Evolutionary conservation across 2,329 filamentous ascomycete genomes (phyloP).

Genomic region (Neonectria coccinea): DNA sequence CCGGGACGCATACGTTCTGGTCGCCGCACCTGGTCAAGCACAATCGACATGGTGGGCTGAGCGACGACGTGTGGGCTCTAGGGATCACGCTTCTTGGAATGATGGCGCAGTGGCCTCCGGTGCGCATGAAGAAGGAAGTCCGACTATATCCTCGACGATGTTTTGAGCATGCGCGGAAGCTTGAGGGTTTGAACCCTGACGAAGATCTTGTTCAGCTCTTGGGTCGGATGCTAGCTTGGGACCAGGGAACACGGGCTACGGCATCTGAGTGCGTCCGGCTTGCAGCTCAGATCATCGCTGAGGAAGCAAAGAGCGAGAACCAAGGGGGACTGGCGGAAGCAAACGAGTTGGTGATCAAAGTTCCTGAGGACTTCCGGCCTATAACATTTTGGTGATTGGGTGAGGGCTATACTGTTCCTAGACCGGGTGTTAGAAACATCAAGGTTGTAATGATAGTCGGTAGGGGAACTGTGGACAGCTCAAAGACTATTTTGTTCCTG

Average conservation of each 20-base stretch:
- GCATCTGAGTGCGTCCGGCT: conserved; percentile 37
- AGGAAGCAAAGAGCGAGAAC: neutral
- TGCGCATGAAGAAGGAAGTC: conserved; percentile 32
- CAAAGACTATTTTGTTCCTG: neutral
- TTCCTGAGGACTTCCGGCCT: conserved; percentile 42
- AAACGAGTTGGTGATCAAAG: conserved; percentile 33
- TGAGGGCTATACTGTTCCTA: neutral
- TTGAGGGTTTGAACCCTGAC: conserved; percentile 42
- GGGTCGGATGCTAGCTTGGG: conserved; percentile 38
- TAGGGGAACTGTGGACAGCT: neutral
- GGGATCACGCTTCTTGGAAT: conserved; percentile 48
- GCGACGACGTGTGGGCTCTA: conserved; percentile 52
- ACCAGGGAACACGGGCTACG: conserved; percentile 32
- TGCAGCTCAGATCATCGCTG: conserved; percentile 25
- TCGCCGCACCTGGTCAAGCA: conserved; percentile 46
- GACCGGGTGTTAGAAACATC: conserved; percentile 1
- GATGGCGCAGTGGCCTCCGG: conserved; percentile 46
- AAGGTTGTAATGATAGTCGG: neutral
- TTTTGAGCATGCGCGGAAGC: conserved; percentile 36
- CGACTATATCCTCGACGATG: conserved; percentile 43
- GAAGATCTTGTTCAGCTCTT: conserved; percentile 42
- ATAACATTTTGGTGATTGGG: conserved; percentile 47
- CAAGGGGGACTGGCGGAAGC: neutral
- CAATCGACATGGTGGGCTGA: conserved; percentile 36
- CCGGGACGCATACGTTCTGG: conserved; percentile 46